phyloP scores from a whole-genome alignment of 176 grass and related monocot species.

The Elymus sibiricus region DNA sequence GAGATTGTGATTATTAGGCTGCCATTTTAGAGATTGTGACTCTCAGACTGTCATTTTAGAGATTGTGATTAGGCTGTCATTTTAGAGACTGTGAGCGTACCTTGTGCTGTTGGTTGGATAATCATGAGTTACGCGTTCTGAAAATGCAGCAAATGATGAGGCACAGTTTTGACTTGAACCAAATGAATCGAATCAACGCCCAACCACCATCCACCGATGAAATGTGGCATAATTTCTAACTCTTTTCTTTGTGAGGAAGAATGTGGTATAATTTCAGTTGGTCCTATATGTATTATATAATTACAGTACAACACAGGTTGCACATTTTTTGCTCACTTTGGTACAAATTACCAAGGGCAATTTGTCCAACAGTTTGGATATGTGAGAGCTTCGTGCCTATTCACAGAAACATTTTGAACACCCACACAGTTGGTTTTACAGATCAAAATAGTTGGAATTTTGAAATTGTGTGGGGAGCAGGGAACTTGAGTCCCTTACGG shows the following conservation, averaged over 20 bases:
- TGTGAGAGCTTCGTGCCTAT: neutral
- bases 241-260: neutral
- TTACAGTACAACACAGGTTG: neutral
- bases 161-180: conserved; percentile 16
- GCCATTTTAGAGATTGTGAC: neutral
- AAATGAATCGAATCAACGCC: neutral
- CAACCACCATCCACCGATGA: neutral
- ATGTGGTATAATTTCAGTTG: neutral
- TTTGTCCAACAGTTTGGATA: neutral
- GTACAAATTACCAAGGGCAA: neutral
- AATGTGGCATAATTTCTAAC: neutral
- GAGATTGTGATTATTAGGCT: neutral
- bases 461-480: neutral
- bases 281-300: neutral
- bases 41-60: neutral
- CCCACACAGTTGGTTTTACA: neutral
- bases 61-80: neutral
- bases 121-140: neutral
- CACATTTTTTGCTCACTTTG: neutral
- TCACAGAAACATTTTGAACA: neutral
- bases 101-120: neutral
- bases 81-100: neutral
- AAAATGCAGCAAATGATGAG: conserved; percentile 5
- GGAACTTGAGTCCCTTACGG: neutral
- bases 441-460: conserved; percentile 9